Evolutionary conservation across 2,329 filamentous ascomycete genomes (phyloP), one percentile per base, ranked within the genome.

Genomic region (Piedraia hortae): DNA sequence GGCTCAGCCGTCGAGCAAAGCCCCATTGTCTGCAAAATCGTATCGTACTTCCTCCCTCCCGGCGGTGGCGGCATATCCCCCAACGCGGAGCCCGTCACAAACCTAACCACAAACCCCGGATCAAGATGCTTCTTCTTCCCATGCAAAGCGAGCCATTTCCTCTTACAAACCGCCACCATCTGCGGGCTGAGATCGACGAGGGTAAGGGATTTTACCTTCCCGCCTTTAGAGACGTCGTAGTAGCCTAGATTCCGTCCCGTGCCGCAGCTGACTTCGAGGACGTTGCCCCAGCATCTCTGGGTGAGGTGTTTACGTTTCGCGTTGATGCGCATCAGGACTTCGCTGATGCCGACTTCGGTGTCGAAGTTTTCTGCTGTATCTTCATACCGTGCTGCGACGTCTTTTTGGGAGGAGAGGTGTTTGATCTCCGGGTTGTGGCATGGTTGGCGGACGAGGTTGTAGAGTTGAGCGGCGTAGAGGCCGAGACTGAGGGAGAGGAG

Each of bases 1-100:
- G 53, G 53, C 21, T 47, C 39, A 4, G 45, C 37, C 12, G 51
- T 55, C 16, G 49, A 53, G 38, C 53, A 56, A 5, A 56, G 37
- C 4, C 53, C 53, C 50, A 56, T 54, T 3, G 52, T 54, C 34
- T 56, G 51, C 20, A 56, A 35, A 17, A 56, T 48, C 1, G 51
- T 54, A 24, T 54, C 51, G 34, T 51, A 56, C 14, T 45, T 44
- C 7, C 43, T 32, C 3, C 26, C 17, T 1, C 24, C 29, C 13
- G 47, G 50, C 5, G 49, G 45, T 5, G 44, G 39, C 5, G 44
- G 44, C 31, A 54, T 51, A 5, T 41, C 36, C 5, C 46, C 44
- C 17, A 50, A 29, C 10, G 47, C 50, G 12, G 48, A 50, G 18
- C 48, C 48, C 10, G 46, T 41, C 36, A 50, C 38, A 35, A 53